Evolutionary conservation across 2,329 filamentous ascomycete genomes (phyloP), one percentile per base, ranked within the genome.

Genomic region (Aspergillus aculeatus): DNA sequence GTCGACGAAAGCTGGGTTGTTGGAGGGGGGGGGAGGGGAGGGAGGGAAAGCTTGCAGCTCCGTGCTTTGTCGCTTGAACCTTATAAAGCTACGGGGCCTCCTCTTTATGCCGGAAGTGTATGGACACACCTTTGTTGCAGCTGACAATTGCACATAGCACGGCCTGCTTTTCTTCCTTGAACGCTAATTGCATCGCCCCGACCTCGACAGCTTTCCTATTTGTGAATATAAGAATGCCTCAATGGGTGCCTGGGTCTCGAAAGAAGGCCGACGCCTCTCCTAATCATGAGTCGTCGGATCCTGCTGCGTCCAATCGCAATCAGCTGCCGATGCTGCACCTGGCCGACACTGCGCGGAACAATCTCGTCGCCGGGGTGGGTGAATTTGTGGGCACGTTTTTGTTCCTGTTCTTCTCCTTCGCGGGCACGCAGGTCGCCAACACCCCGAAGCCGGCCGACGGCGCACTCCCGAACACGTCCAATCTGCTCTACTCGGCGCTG

Each of bases 371-470:
- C 31, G 72, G 77, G 14, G 54, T 80, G 10, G 80, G 80, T 21
- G 83, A 85, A 68, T 82, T 83, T 24, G 73, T 82, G 12, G 83
- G 83, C 31, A 85, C 82, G 0, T 79, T 81, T 44, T 66, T 82
- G 62, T 82, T 82, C 68, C 71, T 82, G 19, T 81, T 81, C 69
- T 80, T 81, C 61, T 76, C 79, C 4, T 80, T 81, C 62, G 75
- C 77, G 0, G 79, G 77, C 9, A 75, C 78, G 1, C 80, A 82
- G 64, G 76, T 81, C 24, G 73, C 81, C 48, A 79, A 78, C 57
- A 75, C 74, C 0, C 71, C 75, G 0, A 70, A 66, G 58, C 71
- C 73, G 5, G 60, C 56, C 2, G 63, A 72, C 19, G 76, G 73
- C 7, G 66, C 70, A 4, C 64, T 67, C 51, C 73, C 75, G 0